Evolutionary conservation across 306 rosid genomes (phyloP).

Genomic region (Herpetospermum pedunculosum): DNA sequence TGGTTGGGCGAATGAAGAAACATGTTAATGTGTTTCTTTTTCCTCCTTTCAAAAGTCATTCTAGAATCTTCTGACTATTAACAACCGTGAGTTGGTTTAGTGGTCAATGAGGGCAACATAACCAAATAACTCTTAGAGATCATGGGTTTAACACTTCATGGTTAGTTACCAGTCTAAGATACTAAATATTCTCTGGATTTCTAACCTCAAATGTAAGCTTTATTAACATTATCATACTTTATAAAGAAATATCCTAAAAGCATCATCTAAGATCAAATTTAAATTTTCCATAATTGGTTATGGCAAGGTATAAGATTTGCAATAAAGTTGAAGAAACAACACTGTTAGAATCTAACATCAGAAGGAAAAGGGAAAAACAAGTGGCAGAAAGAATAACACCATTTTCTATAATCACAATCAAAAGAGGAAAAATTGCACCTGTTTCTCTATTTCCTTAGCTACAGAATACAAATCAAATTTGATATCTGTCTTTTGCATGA

Average conservation of each 20-base stretch:
- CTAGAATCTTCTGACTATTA: not conserved
- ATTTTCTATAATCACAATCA: not conserved
- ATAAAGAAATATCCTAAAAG: not conserved
- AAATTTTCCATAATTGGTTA: not conserved
- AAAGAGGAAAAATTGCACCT: conserved; percentile 36
- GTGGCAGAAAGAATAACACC: not conserved
- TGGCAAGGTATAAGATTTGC: not conserved
- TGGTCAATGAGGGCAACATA: not conserved
- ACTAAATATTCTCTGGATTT: not conserved
- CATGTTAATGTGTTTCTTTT: not conserved
- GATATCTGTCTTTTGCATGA: conserved; percentile 87
- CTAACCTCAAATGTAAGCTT: not conserved
- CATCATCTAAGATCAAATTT: not conserved
- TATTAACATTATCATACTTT: not conserved
- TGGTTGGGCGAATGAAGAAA: not conserved
- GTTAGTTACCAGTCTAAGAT: not conserved
- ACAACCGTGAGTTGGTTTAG: not conserved
- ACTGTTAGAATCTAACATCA: not conserved
- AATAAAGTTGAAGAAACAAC: not conserved
- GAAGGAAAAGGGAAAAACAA: not conserved
- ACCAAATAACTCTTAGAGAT: not conserved
- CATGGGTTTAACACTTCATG: not conserved
- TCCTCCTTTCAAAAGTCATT: not conserved
- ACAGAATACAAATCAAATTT: conserved; percentile 83
- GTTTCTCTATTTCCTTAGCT: conserved; percentile 94